Evolutionary conservation across 1,139 yeast genomes (phyloP), one percentile per base, ranked within the genome.

Genomic region (Nakaseomyces bracarensis): DNA sequence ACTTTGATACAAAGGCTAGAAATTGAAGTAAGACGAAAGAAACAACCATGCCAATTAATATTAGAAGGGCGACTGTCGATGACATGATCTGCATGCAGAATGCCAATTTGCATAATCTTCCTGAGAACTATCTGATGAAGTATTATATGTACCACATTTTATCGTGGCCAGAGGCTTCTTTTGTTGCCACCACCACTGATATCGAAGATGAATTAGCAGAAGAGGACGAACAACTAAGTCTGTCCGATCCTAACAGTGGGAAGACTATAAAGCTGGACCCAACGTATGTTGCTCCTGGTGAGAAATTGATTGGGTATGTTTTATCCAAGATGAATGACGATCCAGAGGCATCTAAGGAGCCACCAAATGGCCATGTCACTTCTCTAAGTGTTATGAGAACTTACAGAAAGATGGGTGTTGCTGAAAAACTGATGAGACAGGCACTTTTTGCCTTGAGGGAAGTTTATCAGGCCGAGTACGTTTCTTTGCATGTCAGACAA

Each of bases 161-260:
- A 44, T 82, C 96, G 34, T 91, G 98, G 98, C 98, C 99, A 2
- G 96, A 91, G 62, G 94, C 95, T 6, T 85, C 96, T 40, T 91
- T 81, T 67, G 98, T 91, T 27, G 98, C 98, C 19, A 82, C 93
- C 1, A 84, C 93, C 1, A 78, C 74, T 2, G 71, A 67, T 19
- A 65, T 63, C 19, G 64, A 57, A 26, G 64, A 56, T 4, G 66
- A 60, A 22, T 49, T 52, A 36, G 55, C 49, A 8, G 54, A 58
- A 10, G 64, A 58, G 8, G 59, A 54, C 11, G 58, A 60, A 6
- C 57, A 60, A 3, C 31, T 39, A 20, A 11, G 23, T 22, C 46
- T 57, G 38, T 41, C 47, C 29, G 54, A 49, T 42, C 28, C 44
- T 28, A 47, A 44, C 5, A 47, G 39, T 13, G 52, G 53, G 18